Evolutionary conservation across 768 basidiomycete genomes (phyloP), one percentile per base, ranked within the genome.

Genomic region (Podaxis sp.): DNA sequence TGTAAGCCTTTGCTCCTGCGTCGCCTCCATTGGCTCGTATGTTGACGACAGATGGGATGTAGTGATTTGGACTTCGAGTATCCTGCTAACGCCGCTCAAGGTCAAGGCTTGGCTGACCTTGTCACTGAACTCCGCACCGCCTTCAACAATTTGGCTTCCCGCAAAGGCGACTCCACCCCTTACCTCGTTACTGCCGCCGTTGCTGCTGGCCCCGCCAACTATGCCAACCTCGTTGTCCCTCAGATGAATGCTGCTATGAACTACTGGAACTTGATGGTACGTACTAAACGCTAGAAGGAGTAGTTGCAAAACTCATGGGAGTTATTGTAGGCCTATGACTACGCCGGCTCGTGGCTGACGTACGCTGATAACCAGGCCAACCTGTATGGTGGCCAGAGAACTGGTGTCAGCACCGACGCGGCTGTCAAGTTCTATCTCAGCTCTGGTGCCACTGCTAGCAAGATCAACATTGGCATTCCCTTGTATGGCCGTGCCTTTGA

Each of bases 241-340:
- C 82, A 87, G 66, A 87, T 94, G 86, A 82, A 92, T 68, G 68
- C 69, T 17, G 87, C 84, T 6, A 70, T 95, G 56, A 82, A 78
- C 52, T 90, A 86, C 76, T 93, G 91, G 91, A 92, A 94, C 69
- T 72, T 94, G 57, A 93, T 94, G 92, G 89, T 85, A 51, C 24
- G 70, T 28, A 1, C 5, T n/a, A 28, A 3, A 57, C 51, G 13
- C 51, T 63, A 53, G 36, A 12, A 46, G 19, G 44, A 46, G 15
- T 42, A 22, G 59, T 63, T 39, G 39, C 6, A 13, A 49, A 39
- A 30, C 15, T 57, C 17, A 63, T 19, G n/a, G 30, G 7, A 13
- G 19, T 13, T 52, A 15, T 4, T 4, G 7, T 65, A 88, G 87
- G 86, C 86, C 15, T 89, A 89, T 65, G 88, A 92, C 70, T 92